phyloP scores from a whole-genome alignment of 352 stramenopile genomes.

The Pythium apleroticum region DNA sequence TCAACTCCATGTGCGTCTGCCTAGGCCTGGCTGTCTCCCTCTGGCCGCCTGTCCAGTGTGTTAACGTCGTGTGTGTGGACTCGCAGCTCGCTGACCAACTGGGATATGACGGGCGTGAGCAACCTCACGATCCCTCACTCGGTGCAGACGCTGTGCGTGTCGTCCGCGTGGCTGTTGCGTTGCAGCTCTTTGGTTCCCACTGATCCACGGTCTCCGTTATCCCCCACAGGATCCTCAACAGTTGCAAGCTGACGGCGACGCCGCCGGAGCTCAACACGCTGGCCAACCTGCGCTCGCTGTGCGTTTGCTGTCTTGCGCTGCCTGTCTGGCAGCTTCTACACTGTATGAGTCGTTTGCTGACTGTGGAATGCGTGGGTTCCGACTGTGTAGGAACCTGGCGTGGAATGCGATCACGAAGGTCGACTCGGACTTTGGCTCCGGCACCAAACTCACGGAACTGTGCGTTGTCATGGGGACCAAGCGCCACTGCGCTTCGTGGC shows the following conservation, averaged over 20 bases:
- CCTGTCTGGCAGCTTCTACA: no score
- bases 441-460: constrained; percentile 36
- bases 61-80: background rate
- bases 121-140: constrained; percentile 50
- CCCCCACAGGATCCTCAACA: constrained; percentile 43
- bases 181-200: background rate
- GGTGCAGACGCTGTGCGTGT: constrained; percentile 51
- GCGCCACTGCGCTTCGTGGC: no score
- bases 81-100: constrained; percentile 63
- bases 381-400: constrained; percentile 45
- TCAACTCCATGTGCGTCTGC: constrained; percentile 44
- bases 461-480: constrained; percentile 31
- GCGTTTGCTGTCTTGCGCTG: constrained; percentile 7
- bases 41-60: no score
- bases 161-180: background rate
- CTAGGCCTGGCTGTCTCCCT: background rate
- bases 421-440: constrained; percentile 33
- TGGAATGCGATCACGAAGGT: constrained; percentile 41
- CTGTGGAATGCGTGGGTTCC: background rate
- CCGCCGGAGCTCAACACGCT: constrained; percentile 44
- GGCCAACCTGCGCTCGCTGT: constrained; percentile 48
- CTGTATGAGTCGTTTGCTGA: background rate
- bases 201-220: background rate
- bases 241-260: constrained; percentile 45
- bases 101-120: constrained; percentile 42